Conservation (phyloP, 2,329 filamentous ascomycete species). For the Nectriaceae sp. region DNA sequence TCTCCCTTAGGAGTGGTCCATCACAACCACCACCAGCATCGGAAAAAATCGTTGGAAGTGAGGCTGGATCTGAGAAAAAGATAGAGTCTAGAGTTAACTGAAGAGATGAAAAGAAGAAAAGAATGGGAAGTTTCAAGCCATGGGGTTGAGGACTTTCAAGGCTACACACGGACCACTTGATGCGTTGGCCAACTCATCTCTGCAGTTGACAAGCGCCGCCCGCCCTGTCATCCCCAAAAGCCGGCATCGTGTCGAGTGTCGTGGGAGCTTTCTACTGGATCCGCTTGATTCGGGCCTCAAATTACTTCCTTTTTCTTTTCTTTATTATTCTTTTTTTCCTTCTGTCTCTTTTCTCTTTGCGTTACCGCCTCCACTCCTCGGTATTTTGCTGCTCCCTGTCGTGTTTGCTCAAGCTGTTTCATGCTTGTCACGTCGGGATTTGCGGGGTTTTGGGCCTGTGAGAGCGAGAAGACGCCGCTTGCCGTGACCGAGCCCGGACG, state of each 20-base stretch:
- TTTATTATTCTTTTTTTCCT: constrained; percentile 2
- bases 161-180: constrained; percentile 45
- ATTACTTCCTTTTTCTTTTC: constrained; percentile 6
- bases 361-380: neutral
- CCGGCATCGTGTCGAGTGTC: constrained; percentile 13
- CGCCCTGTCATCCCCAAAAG: constrained; percentile 22
- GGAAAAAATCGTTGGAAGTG: constrained; percentile 2
- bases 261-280: constrained; percentile 1
- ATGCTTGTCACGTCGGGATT: neutral
- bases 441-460: neutral
- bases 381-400: constrained; percentile 1
- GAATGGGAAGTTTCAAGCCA: constrained; percentile 17
- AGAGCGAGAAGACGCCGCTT: neutral
- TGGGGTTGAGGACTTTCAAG: constrained; percentile 31
- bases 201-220: constrained; percentile 43
- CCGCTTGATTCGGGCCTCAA: constrained; percentile 7
- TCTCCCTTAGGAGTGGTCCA: neutral
- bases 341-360: neutral
- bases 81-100: constrained; percentile 3
- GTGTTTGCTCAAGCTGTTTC: neutral
- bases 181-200: constrained; percentile 45
- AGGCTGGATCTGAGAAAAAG: constrained; percentile 2
- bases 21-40: constrained; percentile 3
- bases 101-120: constrained; percentile 15
- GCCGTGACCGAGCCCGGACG: neutral